Conservation (phyloP, 2,329 filamentous ascomycete species). For the Aureobasidium sp. region DNA sequence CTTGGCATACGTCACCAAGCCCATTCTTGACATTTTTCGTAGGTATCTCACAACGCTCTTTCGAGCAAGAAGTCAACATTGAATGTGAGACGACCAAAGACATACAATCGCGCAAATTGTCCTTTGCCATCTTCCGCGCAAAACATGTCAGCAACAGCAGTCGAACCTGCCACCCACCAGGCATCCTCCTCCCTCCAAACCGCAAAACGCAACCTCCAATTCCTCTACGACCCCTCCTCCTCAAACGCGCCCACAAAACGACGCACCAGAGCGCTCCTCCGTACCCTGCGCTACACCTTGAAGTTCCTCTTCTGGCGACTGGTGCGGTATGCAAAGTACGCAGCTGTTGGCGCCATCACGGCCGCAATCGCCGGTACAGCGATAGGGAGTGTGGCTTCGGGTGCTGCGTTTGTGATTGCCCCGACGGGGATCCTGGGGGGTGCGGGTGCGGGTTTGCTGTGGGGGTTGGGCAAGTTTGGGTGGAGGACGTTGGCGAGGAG, state of each 20-base stretch:
- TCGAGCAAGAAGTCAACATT: no score
- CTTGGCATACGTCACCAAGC: neutral
- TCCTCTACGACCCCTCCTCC: slow-evolving; percentile 32
- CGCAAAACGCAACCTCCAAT: slow-evolving; percentile 29
- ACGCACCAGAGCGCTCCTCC: slow-evolving; percentile 35
- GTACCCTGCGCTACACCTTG: slow-evolving; percentile 31
- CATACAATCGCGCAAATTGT: no score
- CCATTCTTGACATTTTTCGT: neutral
- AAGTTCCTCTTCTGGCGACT: slow-evolving; percentile 39
- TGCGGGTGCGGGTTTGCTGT: slow-evolving; percentile 31
- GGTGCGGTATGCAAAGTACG: slow-evolving; percentile 38
- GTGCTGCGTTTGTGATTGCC: slow-evolving; percentile 36
- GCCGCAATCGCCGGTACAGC: slow-evolving; percentile 34
- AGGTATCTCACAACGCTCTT: neutral
- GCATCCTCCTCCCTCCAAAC: neutral
- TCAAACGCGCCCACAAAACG: slow-evolving; percentile 27
- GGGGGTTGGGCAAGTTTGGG: slow-evolving; percentile 29
- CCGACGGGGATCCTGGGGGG: slow-evolving; percentile 36
- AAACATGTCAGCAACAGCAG: slow-evolving; percentile 2
- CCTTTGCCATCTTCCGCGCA: neutral
- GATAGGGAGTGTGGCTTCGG: slow-evolving; percentile 32
- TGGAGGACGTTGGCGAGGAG: slow-evolving; percentile 31
- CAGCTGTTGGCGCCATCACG: slow-evolving; percentile 34
- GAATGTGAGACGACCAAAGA: no score
- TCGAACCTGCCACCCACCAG: neutral